These are phyloP conservation scores for Coniophora puteana DNA, from an alignment of 1,284 basidiomycete species.

Conservation along the genomic window DNA sequence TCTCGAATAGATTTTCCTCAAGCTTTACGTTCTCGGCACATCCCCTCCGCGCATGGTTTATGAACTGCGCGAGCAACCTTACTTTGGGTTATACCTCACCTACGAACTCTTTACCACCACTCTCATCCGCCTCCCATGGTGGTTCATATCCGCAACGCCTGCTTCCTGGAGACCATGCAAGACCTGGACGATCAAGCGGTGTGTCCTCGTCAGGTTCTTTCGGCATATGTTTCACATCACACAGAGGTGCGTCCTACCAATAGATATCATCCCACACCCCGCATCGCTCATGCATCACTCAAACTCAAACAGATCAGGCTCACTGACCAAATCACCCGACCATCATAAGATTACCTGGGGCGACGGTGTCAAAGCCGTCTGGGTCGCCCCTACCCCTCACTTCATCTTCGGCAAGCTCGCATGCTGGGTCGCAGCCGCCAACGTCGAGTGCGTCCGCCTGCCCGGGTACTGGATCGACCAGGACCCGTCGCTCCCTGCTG, in stretches of 20 bases:
- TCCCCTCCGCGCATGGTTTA: constrained; percentile 4
- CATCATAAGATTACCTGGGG: no score
- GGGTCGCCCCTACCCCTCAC: constrained; percentile 18
- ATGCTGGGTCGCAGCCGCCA: constrained; percentile 12
- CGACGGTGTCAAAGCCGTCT: constrained; percentile 19
- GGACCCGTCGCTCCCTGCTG: constrained; percentile 11
- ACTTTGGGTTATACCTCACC: constrained; percentile 11
- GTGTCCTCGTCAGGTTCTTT: no score
- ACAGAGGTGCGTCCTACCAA: no score
- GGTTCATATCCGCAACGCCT: constrained; percentile 8
- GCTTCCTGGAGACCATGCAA: constrained; percentile 7
- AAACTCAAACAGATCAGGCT: no score
- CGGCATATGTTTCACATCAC: no score
- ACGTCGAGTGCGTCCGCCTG: constrained; percentile 25
- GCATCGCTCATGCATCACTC: no score
- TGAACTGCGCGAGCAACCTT: constrained; percentile 12
- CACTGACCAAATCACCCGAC: no score
- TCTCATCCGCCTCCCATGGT: constrained; percentile 9
- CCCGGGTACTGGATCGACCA: constrained; percentile 37
- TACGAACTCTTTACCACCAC: constrained; percentile 9
- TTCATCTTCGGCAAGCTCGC: constrained; percentile 17
- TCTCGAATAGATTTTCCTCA: no score
- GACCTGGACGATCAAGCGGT: constrained; percentile 3
- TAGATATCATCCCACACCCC: no score
- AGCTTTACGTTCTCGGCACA: no score